These are phyloP conservation scores for Penicillium sp. DNA, from an alignment of 2,329 filamentous ascomycete genomes.

Conservation along the genomic window DNA sequence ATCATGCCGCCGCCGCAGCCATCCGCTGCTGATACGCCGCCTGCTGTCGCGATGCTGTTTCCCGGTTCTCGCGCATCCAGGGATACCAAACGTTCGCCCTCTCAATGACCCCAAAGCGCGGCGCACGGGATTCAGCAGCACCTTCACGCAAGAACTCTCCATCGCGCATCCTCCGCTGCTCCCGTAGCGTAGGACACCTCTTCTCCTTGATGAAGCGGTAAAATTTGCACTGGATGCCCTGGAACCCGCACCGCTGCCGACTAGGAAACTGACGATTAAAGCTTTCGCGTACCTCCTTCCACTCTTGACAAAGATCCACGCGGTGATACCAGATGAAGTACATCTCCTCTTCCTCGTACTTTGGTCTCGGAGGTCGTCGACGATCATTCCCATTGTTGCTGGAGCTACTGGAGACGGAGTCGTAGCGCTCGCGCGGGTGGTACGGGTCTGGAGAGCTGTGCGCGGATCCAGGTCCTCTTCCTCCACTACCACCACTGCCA, in stretches of 20 bases:
- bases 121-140: conserved; percentile 28
- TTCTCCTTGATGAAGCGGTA: conserved; percentile 50
- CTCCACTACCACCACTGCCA: neutral
- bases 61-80: conserved; percentile 42
- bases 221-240: conserved; percentile 52
- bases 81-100: conserved; percentile 43
- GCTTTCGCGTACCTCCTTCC: conserved; percentile 46
- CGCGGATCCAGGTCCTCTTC: conserved; percentile 26
- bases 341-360: conserved; percentile 49
- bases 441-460: conserved; percentile 39
- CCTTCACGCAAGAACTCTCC: conserved; percentile 40
- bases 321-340: conserved; percentile 53
- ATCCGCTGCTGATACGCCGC: conserved; percentile 4
- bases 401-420: conserved; percentile 43
- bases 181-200: conserved; percentile 45
- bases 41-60: conserved; percentile 21
- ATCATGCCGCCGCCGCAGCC: neutral
- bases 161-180: conserved; percentile 42
- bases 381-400: conserved; percentile 35
- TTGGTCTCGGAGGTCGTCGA: conserved; percentile 45
- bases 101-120: conserved; percentile 42
- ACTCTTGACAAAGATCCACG: conserved; percentile 47
- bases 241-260: conserved; percentile 41
- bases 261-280: conserved; percentile 46
- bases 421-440: conserved; percentile 39